These are phyloP conservation scores for Ganoderma leucocontextum DNA, from an alignment of 1,284 basidiomycete species.

Conservation along the genomic window DNA sequence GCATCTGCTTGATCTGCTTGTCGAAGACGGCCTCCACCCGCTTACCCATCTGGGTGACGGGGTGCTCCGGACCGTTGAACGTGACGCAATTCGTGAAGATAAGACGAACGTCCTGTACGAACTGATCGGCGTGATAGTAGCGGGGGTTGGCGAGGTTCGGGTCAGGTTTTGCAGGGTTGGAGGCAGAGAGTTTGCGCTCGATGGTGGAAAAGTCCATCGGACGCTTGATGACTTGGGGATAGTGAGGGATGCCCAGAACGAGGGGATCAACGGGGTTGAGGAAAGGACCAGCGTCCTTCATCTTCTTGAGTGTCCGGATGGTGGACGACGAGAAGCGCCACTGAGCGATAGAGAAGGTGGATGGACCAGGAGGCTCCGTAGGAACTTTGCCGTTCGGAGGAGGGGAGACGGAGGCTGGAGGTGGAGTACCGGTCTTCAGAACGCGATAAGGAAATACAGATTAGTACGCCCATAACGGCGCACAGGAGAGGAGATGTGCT, in stretches of 20 bases:
- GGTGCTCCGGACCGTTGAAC: conserved; percentile 94
- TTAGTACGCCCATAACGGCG: conserved; percentile 65
- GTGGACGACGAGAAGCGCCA: conserved; percentile 85
- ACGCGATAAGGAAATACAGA: conserved; percentile 44
- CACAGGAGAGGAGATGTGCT: conserved; percentile 53
- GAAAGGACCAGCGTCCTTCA: conserved; percentile 88
- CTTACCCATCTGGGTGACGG: conserved; percentile 81
- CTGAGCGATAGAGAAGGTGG: conserved; percentile 69
- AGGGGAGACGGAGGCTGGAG: conserved; percentile 51
- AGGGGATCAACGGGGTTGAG: conserved; percentile 91
- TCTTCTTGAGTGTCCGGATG: conserved; percentile 86
- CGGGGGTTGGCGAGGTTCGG: conserved; percentile 73
- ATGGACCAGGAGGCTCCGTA: conserved; percentile 39
- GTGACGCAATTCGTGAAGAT: conserved; percentile 90
- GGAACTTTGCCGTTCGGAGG: conserved; percentile 31
- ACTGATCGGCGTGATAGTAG: conserved; percentile 80
- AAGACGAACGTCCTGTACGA: conserved; percentile 82
- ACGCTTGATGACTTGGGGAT: conserved; percentile 84
- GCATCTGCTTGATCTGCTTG: conserved; percentile 87
- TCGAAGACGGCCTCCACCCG: conserved; percentile 89
- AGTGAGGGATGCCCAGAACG: conserved; percentile 91
- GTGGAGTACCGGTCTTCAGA: conserved; percentile 76
- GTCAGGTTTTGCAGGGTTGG: conserved; percentile 82
- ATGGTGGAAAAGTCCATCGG: conserved; percentile 98
- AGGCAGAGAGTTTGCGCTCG: conserved; percentile 85